Evolutionary conservation across 2,329 filamentous ascomycete genomes (phyloP), one percentile per base, ranked within the genome.

Genomic region (Xenoacremonium recifei): DNA sequence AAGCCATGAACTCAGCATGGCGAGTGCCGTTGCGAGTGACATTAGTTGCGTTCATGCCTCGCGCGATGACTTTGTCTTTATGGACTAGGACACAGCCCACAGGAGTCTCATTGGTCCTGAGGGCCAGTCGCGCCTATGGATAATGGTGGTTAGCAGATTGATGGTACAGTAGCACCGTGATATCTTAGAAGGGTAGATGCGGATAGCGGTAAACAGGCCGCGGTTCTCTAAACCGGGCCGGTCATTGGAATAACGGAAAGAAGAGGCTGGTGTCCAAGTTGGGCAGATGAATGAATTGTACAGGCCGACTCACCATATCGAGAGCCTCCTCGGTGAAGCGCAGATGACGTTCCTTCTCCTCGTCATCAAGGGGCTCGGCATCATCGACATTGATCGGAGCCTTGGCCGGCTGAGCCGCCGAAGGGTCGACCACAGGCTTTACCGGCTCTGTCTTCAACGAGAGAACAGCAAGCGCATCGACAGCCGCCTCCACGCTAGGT

Each of bases 1-100:
- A 76, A 35, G 91, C 93, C 68, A 97, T 84, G 61, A 97, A 95
- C 64, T 99, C 93, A 33, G 93, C 93, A 66, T 99, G 93, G 19
- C 91, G 83, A 35, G 93, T 97, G 33, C 93, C 93, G 71, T 95
- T 83, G 35, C 92, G 82, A 19, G 87, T 93, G 54, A 87, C 77
- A 59, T 96, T 99, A 39, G 93, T 99, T 50, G 95, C 93, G 59
- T 99, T 99, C 87, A 96, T 96, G 48, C 93, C 93, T 49, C 79
- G 80, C 31, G 89, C 91, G 51, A 99, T 90, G 50, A 96, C 77
- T 53, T 81, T 75, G 51, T 82, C 84, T 20, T 88, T 69, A 61
- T 90, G 79, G 17, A 97, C 91, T 39, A 99, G 83, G 21, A 99
- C 90, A 66, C 93, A 99, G 36, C 93, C 95, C 16, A 99, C 93